These are phyloP conservation scores for Solanum paucissectum DNA, from an alignment of 257 asterid genomes.

Conservation along the genomic window DNA sequence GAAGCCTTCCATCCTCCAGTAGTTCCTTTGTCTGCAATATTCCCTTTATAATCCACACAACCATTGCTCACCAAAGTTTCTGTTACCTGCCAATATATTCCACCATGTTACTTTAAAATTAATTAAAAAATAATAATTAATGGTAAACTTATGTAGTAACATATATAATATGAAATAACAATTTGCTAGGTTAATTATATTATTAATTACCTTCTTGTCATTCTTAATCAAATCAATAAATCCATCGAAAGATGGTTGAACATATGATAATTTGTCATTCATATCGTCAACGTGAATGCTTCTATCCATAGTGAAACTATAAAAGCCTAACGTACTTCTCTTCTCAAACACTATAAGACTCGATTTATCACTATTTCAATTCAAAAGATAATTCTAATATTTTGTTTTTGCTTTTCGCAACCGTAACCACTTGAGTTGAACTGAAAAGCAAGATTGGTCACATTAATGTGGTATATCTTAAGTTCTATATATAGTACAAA, in stretches of 20 bases:
- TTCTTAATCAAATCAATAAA: background rate
- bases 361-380: background rate
- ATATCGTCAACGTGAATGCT: background rate
- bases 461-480: background rate
- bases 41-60: constrained; percentile 53
- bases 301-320: background rate
- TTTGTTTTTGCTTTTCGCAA: background rate
- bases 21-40: constrained; percentile 31
- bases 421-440: background rate
- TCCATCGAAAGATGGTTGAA: background rate
- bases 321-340: background rate
- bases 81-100: constrained; percentile 5
- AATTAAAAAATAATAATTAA: too few species aligned
- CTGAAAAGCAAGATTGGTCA: background rate
- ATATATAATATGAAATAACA: background rate
- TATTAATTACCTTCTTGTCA: background rate
- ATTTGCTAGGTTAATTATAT: background rate
- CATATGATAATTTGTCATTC: background rate
- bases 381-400: background rate
- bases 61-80: constrained; percentile 47
- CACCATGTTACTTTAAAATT: background rate
- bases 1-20: constrained; percentile 88
- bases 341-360: background rate
- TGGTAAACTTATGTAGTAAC: too few species aligned
- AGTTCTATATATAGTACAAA: background rate